Evolutionary conservation across 352 stramenopile genomes (phyloP), one percentile per base, ranked within the genome.

Genomic region (Phytophthora pistaciae): DNA sequence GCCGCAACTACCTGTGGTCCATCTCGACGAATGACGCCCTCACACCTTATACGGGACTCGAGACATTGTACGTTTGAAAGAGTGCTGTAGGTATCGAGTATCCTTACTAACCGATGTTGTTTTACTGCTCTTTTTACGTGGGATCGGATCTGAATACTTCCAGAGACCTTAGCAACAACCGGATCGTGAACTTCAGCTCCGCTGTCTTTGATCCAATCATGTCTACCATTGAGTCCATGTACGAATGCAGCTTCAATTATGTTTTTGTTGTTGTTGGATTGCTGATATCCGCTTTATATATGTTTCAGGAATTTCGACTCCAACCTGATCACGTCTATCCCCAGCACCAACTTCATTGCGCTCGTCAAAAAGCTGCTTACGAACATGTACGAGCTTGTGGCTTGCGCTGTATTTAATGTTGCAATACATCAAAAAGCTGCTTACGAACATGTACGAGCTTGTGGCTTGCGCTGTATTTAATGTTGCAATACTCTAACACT

Each of bases 111-210:
- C 31, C 31, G 31, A 13, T 1, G 31, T 38, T 38, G 9, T 38
- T 38, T 38, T 9, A 38, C 9, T 38, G 31, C 7, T 46, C n/a
- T 46, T 20, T 5, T 46, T 20, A 14, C 20, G 42, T 50, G 42
- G 18, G 4, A 16, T 50, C 46, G 49, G 20, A 25, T 50, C 46
- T 54, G 20, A 25, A 40, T 31, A 25, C 40, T 31, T 57, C 13
- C 58, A 92, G 84, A 11, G 83, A 92, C 50, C 5, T 91, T 58
- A 84, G 83, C 25, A 85, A 68, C 60, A 91, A 92, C 14, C 80
- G 74, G 3, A 63, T 92, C 27, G 70, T 79, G 9, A 91, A 85
- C 55, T 91, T 92, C 53, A 85, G 80, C n/a, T 60, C 78, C 0
- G 70, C 54, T 13, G 75, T 82, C 2, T 89, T 92, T 56, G 70